Evolutionary conservation across 345 rosid species (phyloP), one percentile per base, ranked within the genome.

Genomic region (Cardamine occulta): DNA sequence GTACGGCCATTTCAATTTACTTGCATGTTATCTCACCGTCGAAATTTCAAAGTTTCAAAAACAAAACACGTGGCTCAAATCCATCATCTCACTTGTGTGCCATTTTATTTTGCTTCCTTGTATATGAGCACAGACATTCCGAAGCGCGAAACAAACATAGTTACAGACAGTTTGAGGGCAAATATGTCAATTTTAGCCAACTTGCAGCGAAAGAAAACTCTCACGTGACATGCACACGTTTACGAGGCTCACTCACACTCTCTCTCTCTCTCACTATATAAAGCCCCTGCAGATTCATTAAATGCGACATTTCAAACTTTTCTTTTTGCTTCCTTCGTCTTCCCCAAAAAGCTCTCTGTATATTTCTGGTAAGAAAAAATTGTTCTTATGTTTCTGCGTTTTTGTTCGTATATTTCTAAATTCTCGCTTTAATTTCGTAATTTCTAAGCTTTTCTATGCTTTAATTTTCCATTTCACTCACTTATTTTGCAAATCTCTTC

Each of bases 141-240:
- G 5, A 11, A 7, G 39, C 32, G 44, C 66, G 29, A 34, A 44
- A 74, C 57, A 56, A 44, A 23, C 57, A 73, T 37, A 3, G 56
- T 54, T 66, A 74, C 0, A 57, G 12, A 9, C 67, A 28, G 79
- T 59, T 59, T 75, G 79, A 75, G 79, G 73, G 68, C 61, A 75
- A 49, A 24, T 48, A 29, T 49, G 79, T 74, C 53, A 48, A 24
- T 37, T 7, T 5, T 0, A 0, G 2, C n/a, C 59, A 74, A 49
- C 68, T 75, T 75, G 68, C 44, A 13, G 60, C 17, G 53, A 19
- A 66, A 40, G 72, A 19, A 57, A 58, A 8, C 11, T 60, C 55
- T 23, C 66, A 75, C 79, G 74, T 75, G 79, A 67, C 56, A 39
- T 37, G 47, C 74, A 75, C 74, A 49, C 55, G 79, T 17, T 17